A percentile compares a stretch with the other conserved stretches of the same genome.
These are phyloP conservation scores for Pueraria montana DNA, from an alignment of 306 rosid genomes.

Conservation along the genomic window DNA sequence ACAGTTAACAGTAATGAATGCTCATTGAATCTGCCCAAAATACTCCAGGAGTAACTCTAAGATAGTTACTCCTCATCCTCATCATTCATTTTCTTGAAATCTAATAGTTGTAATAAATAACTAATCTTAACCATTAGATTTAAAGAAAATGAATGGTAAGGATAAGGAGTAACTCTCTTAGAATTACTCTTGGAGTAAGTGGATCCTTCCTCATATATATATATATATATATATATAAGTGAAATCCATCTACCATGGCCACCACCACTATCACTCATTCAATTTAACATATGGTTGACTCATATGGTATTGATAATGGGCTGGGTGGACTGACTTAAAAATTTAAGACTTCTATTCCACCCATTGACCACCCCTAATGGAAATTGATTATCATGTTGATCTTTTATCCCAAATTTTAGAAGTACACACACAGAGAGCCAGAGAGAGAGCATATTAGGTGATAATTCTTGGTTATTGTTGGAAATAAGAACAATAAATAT, in stretches of 20 bases:
- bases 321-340: neutral
- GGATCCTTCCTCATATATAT: too few species aligned
- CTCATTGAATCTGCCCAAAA: slow-evolving; percentile 13
- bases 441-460: neutral
- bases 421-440: neutral
- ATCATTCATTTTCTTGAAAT: too few species aligned
- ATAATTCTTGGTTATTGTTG: neutral
- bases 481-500: neutral
- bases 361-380: neutral
- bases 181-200: too few species aligned
- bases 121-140: too few species aligned
- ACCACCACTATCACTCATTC: neutral
- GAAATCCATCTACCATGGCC: neutral
- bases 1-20: neutral
- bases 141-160: too few species aligned
- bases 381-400: neutral
- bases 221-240: too few species aligned
- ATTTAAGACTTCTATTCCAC: slow-evolving; percentile 2
- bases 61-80: too few species aligned
- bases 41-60: too few species aligned
- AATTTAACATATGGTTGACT: slow-evolving; percentile 4
- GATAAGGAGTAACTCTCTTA: too few species aligned
- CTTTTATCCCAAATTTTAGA: neutral
- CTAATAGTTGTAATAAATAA: too few species aligned
- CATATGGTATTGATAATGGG: neutral